These are phyloP conservation scores for Chloris gayana DNA, from an alignment of 176 grass and related monocot species.

Conservation along the genomic window DNA sequence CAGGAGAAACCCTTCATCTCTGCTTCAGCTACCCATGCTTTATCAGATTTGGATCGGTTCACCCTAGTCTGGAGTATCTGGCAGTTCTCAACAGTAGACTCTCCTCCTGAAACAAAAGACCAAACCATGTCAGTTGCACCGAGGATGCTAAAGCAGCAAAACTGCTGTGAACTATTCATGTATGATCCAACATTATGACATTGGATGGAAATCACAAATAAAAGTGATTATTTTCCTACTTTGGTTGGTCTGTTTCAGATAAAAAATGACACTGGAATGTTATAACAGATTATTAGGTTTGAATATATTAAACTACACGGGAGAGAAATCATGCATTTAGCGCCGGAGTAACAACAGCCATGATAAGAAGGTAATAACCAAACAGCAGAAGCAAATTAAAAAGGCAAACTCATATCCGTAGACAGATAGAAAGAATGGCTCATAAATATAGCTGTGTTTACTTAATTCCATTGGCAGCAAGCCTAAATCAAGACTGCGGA, in stretches of 20 bases:
- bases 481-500: neutral
- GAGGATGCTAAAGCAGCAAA: too few species aligned
- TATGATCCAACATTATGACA: too few species aligned
- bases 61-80: constrained; percentile 94
- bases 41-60: constrained; percentile 85
- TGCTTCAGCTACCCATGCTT: constrained; percentile 69
- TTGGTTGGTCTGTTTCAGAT: too few species aligned
- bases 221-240: too few species aligned
- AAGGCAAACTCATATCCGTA: neutral
- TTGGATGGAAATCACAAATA: neutral
- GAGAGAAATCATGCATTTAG: too few species aligned
- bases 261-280: too few species aligned
- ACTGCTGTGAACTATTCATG: too few species aligned
- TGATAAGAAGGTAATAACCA: too few species aligned
- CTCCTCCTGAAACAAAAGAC: constrained; percentile 62
- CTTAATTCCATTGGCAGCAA: neutral
- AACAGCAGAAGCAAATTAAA: neutral
- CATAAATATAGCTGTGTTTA: neutral
- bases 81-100: constrained; percentile 85
- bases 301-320: too few species aligned
- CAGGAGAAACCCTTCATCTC: constrained; percentile 87
- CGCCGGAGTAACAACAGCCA: too few species aligned
- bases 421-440: neutral
- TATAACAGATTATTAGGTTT: too few species aligned
- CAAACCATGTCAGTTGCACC: neutral